A percentile compares a stretch with the other conserved stretches of the same genome.
Evolutionary conservation across 768 basidiomycete genomes (phyloP).

Genomic region (Pleurotus djamor): DNA sequence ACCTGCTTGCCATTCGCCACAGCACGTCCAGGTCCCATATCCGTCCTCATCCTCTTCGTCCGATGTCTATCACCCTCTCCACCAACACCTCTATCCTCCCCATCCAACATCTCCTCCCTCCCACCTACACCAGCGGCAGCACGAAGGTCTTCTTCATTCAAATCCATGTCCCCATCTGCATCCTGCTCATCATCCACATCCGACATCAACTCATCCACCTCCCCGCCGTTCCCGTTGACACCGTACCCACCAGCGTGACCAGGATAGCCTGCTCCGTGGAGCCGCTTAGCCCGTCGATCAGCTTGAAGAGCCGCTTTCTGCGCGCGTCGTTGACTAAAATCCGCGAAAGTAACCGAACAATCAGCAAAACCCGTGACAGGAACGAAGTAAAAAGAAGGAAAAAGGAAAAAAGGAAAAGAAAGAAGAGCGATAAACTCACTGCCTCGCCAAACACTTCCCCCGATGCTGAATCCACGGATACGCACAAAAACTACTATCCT

Average conservation of each 20-base stretch:
- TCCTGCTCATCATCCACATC: slow-evolving; percentile 20
- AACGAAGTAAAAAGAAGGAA: slow-evolving; percentile 5
- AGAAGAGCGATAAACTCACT: slow-evolving; percentile 40
- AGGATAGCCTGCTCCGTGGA: not conserved
- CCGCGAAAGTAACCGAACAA: slow-evolving; percentile 3
- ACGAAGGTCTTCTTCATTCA: no score
- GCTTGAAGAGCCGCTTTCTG: slow-evolving; percentile 55
- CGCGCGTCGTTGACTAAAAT: slow-evolving; percentile 50
- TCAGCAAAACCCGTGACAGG: not conserved
- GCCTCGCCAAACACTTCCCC: slow-evolving; percentile 68
- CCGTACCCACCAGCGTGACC: not conserved
- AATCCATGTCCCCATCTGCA: slow-evolving; percentile 20
- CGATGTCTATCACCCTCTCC: slow-evolving; percentile 18
- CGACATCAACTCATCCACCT: slow-evolving; percentile 25
- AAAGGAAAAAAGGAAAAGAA: slow-evolving; percentile 2
- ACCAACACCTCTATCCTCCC: slow-evolving; percentile 25
- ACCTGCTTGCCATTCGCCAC: slow-evolving; percentile 2
- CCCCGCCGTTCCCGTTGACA: slow-evolving; percentile 15
- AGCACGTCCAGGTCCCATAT: slow-evolving; percentile 8
- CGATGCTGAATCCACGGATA: slow-evolving; percentile 83
- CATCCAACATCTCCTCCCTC: not conserved
- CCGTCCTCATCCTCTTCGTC: slow-evolving; percentile 18
- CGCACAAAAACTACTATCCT: slow-evolving; percentile 77
- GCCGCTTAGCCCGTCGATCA: slow-evolving; percentile 35
- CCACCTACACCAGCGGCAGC: no score